Percentiles rank a stretch among this genome's conserved stretches.
Evolutionary conservation across 176 grass and related monocot species (phyloP).

Genomic region (Saccharum spontaneum): DNA sequence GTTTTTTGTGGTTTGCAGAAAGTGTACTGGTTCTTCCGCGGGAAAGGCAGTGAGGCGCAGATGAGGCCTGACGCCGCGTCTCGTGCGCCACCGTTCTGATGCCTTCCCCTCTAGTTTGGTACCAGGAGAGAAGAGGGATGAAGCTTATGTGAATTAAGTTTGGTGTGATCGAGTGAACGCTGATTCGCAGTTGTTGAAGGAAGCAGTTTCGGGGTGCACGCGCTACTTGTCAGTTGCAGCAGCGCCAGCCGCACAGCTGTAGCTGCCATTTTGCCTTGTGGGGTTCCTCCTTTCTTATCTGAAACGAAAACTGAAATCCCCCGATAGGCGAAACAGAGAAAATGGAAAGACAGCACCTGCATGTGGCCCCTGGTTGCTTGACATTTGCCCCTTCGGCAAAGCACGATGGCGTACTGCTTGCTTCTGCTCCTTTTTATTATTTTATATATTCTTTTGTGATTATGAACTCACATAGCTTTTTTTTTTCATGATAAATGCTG

Average conservation of each 20-base stretch:
- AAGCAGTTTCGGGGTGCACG: background rate
- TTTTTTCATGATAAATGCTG: background rate
- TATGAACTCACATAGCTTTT: background rate
- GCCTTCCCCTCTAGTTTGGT: background rate
- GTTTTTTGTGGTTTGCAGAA: conserved; percentile 19
- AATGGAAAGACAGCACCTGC: background rate
- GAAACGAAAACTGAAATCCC: background rate
- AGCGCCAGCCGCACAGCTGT: background rate
- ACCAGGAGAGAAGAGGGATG: background rate
- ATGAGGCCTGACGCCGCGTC: conserved; percentile 45
- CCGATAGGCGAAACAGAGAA: background rate
- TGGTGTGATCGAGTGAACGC: background rate
- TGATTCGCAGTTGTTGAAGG: background rate
- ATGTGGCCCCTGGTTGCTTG: background rate
- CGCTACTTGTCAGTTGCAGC: background rate
- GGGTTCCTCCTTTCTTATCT: background rate
- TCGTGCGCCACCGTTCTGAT: conserved; percentile 22
- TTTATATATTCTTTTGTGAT: background rate
- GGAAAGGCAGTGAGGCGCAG: conserved; percentile 43
- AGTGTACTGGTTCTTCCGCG: conserved; percentile 53
- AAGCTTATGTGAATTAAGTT: conserved; percentile 1
- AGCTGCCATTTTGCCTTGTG: background rate
- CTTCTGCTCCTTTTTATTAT: background rate
- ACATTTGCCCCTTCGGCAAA: background rate
- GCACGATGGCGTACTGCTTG: background rate